A percentile compares a stretch with the other conserved stretches of the same genome.
phyloP scores from a whole-genome alignment of 306 rosid genomes.

The Datisca glomerata region DNA sequence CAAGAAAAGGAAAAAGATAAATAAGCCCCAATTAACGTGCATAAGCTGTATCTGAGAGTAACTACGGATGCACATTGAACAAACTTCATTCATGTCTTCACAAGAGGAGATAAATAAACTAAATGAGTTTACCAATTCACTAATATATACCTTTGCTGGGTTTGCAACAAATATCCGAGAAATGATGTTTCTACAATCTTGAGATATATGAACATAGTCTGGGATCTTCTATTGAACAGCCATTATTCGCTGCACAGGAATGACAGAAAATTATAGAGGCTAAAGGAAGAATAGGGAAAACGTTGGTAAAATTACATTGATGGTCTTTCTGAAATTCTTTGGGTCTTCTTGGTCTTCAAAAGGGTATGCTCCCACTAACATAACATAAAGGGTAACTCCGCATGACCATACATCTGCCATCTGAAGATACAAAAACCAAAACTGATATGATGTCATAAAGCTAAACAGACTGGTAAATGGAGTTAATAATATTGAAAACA shows the following conservation, averaged over 20 bases:
- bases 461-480: background rate
- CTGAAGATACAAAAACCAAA: slow-evolving; percentile 17
- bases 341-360: slow-evolving; percentile 63
- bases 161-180: slow-evolving; percentile 46
- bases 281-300: background rate
- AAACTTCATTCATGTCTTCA: background rate
- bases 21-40: no score
- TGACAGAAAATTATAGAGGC: slow-evolving; percentile 12
- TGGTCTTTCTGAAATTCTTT: slow-evolving; percentile 57
- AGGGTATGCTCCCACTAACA: slow-evolving; percentile 68
- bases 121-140: no score
- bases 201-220: slow-evolving; percentile 53
- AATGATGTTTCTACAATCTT: slow-evolving; percentile 40
- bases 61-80: background rate
- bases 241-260: slow-evolving; percentile 40
- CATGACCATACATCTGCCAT: slow-evolving; percentile 68
- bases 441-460: no score
- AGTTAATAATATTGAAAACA: no score
- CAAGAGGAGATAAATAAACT: background rate
- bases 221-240: slow-evolving; percentile 58
- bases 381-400: slow-evolving; percentile 60
- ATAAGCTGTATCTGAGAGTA: no score
- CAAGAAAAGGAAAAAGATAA: no score
- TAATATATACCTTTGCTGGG: slow-evolving; percentile 37
- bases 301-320: slow-evolving; percentile 22